Evolutionary conservation across 768 basidiomycete species (phyloP), one percentile per base, ranked within the genome.

Genomic region (Clitopilus passeckerianus): DNA sequence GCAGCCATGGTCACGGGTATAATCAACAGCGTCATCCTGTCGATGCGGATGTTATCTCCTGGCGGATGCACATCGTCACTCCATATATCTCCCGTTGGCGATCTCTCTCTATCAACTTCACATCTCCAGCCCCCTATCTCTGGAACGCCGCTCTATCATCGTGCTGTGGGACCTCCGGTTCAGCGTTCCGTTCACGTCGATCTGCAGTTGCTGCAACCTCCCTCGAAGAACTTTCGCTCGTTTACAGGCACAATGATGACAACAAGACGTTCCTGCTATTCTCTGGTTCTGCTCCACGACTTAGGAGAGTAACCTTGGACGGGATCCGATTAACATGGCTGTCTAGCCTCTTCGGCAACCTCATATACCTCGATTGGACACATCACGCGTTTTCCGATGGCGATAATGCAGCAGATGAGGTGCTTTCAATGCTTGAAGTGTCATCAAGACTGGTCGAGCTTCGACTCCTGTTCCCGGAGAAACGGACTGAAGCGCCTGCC

Each of bases 371-470:
- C 44, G 85, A 90, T 69, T 90, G 89, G 63, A 84, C 85, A 1
- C 88, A 90, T 64, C 88, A 89, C 60, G 83, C 85, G 20, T 87
- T 89, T 70, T 87, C 80, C 37, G 71, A 68, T 18, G 87, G 84
- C 5, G 72, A 79, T 60, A 77, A 80, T 57, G 83, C 86, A 2
- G 77, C 84, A 8, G 66, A 76, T 27, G 88, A 90, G 65, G 73
- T 89, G 52, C 65, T 86, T 41, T 74, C 75, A 24, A 83, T 89
- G 70, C 73, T 91, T 24, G 71, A 75, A 59, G 74, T 87, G 18
- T 88, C 84, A 43, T 68, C 71, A 23, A 74, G 71, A 43, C 71
- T 91, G 12, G 74, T 73, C 56, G 81, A 86, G 56, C 77, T 91
- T 56, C 78, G 74, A 55, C 63, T 91, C 22, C 73, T 80, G 18